These are phyloP conservation scores for Wickerhamiella musiphila DNA, from an alignment of 805 yeast species.

Conservation along the genomic window DNA sequence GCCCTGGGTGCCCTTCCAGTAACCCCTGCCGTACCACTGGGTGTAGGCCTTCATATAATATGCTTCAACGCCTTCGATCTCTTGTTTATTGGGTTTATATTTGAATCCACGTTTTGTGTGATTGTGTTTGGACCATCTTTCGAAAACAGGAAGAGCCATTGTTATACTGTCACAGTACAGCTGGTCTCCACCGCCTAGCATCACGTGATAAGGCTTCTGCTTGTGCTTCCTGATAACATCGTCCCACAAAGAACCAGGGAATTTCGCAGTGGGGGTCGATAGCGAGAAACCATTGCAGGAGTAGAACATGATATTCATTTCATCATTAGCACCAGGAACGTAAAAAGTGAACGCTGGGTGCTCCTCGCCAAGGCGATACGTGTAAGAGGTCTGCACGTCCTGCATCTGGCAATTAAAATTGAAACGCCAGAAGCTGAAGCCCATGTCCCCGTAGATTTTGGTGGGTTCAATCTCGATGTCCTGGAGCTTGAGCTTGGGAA, in stretches of 20 bases:
- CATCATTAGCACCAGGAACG: constrained; percentile 42
- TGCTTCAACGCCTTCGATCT: constrained; percentile 36
- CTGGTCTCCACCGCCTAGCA: constrained; percentile 98
- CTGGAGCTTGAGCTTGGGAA: constrained; percentile 22
- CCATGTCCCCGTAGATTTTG: constrained; percentile 22
- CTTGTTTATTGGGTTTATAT: constrained; percentile 21
- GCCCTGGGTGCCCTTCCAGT: constrained; percentile 57
- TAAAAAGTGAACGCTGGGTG: constrained; percentile 42
- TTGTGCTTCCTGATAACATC: constrained; percentile 62
- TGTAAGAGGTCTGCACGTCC: constrained; percentile 40
- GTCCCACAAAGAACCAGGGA: constrained; percentile 67
- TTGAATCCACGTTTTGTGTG: constrained; percentile 21
- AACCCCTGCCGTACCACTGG: constrained; percentile 83
- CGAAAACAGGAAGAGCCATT: constrained; percentile 23
- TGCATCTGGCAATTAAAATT: constrained; percentile 32
- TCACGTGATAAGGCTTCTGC: constrained; percentile 61
- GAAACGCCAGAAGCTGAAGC: constrained; percentile 50
- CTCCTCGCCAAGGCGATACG: constrained; percentile 37
- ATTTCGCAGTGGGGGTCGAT: constrained; percentile 45
- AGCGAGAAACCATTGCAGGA: constrained; percentile 87
- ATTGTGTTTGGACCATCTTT: constrained; percentile 45
- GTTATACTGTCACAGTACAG: constrained; percentile 75
- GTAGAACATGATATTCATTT: constrained; percentile 69
- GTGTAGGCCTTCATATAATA: constrained; percentile 62
- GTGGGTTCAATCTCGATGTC: constrained; percentile 21